Conservation (phyloP, 1,139 yeast species). For the Casaregolazyma suthepensis region DNA sequence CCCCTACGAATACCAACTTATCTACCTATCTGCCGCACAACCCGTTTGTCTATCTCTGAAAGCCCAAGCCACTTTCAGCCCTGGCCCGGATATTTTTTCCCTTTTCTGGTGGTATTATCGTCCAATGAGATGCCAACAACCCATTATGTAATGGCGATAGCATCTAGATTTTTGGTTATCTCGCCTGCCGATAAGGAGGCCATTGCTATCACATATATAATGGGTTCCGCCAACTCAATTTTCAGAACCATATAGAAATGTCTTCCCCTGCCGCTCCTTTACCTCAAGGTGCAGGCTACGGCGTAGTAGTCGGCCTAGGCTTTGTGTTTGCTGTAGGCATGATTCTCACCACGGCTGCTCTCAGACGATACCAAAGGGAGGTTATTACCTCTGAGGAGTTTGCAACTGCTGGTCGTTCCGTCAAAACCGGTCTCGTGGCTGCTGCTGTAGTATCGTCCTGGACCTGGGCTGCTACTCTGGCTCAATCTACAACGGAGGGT, state of each 20-base stretch:
- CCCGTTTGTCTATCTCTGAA: not conserved
- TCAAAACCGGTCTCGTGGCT: conserved; percentile 72
- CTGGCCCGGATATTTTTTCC: not conserved
- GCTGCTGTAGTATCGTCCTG: conserved; percentile 87
- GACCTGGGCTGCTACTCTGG: conserved; percentile 90
- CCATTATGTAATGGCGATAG: not conserved
- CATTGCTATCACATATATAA: not conserved
- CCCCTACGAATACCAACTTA: not conserved
- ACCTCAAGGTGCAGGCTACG: conserved; percentile 86
- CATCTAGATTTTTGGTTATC: not conserved
- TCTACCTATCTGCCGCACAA: not conserved
- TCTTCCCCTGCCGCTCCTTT: conserved; percentile 21
- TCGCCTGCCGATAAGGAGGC: not conserved
- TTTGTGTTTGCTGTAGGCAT: conserved; percentile 50
- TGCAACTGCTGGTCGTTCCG: conserved; percentile 60
- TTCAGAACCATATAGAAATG: not conserved
- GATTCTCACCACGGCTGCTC: conserved; percentile 47
- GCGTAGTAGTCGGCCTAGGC: conserved; percentile 83
- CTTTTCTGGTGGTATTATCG: not conserved
- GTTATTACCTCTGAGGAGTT: conserved; percentile 56
- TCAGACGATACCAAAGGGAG: conserved; percentile 43
- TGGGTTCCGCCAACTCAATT: not conserved
- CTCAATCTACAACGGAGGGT: conserved; percentile 72
- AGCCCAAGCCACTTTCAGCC: not conserved
- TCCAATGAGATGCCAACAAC: not conserved